A percentile compares a stretch with the other conserved stretches of the same genome.
These are phyloP conservation scores for Eremothecium gossypii DNA, from an alignment of 1,139 yeast genomes.

Conservation along the genomic window DNA sequence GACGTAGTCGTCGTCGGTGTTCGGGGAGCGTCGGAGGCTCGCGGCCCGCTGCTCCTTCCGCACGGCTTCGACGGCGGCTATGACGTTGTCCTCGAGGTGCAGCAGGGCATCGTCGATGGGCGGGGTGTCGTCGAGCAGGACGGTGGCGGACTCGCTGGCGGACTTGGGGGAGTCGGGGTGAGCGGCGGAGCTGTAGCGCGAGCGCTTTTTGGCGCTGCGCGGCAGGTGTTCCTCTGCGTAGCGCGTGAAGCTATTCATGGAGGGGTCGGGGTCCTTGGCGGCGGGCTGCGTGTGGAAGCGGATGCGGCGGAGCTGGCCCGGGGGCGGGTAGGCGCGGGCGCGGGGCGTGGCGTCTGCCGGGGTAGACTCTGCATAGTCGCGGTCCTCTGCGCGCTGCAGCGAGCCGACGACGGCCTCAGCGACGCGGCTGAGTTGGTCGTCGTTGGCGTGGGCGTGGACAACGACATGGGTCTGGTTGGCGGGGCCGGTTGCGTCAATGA, in stretches of 20 bases:
- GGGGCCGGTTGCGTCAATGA: slow-evolving; percentile 18
- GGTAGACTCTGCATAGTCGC: neutral
- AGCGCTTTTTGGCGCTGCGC: slow-evolving; percentile 1
- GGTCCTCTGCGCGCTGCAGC: slow-evolving; percentile 10
- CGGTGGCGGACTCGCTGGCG: slow-evolving; percentile 21
- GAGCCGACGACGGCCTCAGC: slow-evolving; percentile 21
- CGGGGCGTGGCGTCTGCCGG: slow-evolving; percentile 5
- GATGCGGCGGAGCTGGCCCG: slow-evolving; percentile 7
- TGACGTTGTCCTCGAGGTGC: slow-evolving; percentile 40
- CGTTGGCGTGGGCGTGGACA: slow-evolving; percentile 9
- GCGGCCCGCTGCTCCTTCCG: slow-evolving; percentile 28
- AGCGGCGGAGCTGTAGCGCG: neutral
- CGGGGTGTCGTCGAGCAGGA: slow-evolving; percentile 32
- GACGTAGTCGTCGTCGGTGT: slow-evolving; percentile 5
- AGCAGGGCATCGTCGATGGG: slow-evolving; percentile 28
- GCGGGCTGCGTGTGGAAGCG: slow-evolving; percentile 7
- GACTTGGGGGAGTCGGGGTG: slow-evolving; percentile 1
- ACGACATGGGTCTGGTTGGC: slow-evolving; percentile 27
- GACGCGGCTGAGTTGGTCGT: slow-evolving; percentile 17
- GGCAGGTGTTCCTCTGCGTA: slow-evolving; percentile 18
- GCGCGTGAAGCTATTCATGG: slow-evolving; percentile 21
- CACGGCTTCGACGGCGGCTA: slow-evolving; percentile 63
- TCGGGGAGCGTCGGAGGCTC: neutral
- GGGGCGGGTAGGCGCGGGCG: slow-evolving; percentile 6
- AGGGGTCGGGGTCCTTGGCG: slow-evolving; percentile 11